These are phyloP conservation scores for Kalmusia sp. DNA, from an alignment of 2,329 filamentous ascomycete genomes.

Conservation along the genomic window DNA sequence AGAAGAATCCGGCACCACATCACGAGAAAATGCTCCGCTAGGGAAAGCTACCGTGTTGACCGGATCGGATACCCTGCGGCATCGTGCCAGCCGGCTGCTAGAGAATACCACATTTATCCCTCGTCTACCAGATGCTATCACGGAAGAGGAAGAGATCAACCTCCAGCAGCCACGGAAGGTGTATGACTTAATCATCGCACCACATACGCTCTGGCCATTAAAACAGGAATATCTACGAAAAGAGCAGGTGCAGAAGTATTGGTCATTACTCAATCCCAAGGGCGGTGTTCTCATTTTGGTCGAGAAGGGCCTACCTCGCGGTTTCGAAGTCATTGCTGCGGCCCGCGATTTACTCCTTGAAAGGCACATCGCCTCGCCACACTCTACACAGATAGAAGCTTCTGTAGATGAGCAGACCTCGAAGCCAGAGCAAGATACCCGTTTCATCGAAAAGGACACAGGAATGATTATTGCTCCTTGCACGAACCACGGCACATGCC, in stretches of 20 bases:
- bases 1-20: slow-evolving; percentile 36
- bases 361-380: slow-evolving; percentile 73
- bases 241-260: slow-evolving; percentile 83
- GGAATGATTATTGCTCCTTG: slow-evolving; percentile 73
- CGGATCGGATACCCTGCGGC: slow-evolving; percentile 75
- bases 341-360: slow-evolving; percentile 81
- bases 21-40: slow-evolving; percentile 54
- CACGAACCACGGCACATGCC: slow-evolving; percentile 86
- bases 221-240: slow-evolving; percentile 80
- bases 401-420: slow-evolving; percentile 49
- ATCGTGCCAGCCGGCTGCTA: slow-evolving; percentile 77
- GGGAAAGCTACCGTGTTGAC: slow-evolving; percentile 84
- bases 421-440: slow-evolving; percentile 45
- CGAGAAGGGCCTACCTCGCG: slow-evolving; percentile 89
- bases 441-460: slow-evolving; percentile 56
- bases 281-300: slow-evolving; percentile 87
- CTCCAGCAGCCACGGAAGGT: slow-evolving; percentile 66
- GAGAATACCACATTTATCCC: slow-evolving; percentile 92
- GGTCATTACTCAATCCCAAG: slow-evolving; percentile 81
- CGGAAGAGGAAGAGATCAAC: slow-evolving; percentile 59
- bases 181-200: slow-evolving; percentile 89
- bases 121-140: slow-evolving; percentile 84
- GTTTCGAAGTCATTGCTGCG: slow-evolving; percentile 89
- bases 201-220: slow-evolving; percentile 79
- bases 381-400: slow-evolving; percentile 51